These are phyloP conservation scores for Myochromella boudieri DNA, from an alignment of 768 basidiomycete genomes.

Conservation along the genomic window DNA sequence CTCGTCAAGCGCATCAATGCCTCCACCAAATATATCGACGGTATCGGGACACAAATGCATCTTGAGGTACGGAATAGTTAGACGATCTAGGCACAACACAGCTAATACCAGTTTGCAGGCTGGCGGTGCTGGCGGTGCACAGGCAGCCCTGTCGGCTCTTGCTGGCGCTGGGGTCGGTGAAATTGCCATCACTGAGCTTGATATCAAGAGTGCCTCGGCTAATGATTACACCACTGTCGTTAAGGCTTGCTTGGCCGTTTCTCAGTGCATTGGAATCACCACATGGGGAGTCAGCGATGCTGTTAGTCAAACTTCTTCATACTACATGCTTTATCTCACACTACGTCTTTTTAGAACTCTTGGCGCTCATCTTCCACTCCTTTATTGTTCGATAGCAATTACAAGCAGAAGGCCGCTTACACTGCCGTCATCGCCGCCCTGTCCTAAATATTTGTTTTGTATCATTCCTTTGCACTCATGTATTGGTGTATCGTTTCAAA, in stretches of 20 bases:
- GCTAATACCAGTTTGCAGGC: conserved; percentile 25
- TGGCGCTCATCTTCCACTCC: conserved; percentile 24
- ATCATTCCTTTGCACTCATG: too few relatives aligned
- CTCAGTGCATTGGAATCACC: conserved; percentile 48
- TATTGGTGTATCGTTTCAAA: not conserved
- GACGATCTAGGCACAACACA: not conserved
- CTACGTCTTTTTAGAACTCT: conserved; percentile 20
- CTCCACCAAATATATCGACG: conserved; percentile 33
- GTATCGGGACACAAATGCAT: conserved; percentile 35
- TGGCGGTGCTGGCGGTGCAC: conserved; percentile 38
- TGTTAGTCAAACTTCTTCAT: conserved; percentile 22
- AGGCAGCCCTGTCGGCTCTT: conserved; percentile 42
- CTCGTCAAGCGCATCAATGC: conserved; percentile 40
- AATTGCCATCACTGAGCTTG: conserved; percentile 50
- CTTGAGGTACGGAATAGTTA: conserved; percentile 23
- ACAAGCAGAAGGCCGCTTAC: conserved; percentile 26
- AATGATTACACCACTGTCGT: conserved; percentile 45
- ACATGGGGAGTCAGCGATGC: conserved; percentile 50
- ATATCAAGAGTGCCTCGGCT: conserved; percentile 35
- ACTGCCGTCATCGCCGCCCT: conserved; percentile 20
- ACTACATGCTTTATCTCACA: not conserved
- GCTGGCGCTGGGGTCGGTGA: conserved; percentile 38
- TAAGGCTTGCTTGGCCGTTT: conserved; percentile 42
- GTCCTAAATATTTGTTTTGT: conserved; percentile 8
- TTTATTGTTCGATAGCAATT: conserved; percentile 28